Percentiles rank a stretch among this genome's conserved stretches.
phyloP scores from a whole-genome alignment of 116 monocot genomes.

The Trichopus zeylanicus region DNA sequence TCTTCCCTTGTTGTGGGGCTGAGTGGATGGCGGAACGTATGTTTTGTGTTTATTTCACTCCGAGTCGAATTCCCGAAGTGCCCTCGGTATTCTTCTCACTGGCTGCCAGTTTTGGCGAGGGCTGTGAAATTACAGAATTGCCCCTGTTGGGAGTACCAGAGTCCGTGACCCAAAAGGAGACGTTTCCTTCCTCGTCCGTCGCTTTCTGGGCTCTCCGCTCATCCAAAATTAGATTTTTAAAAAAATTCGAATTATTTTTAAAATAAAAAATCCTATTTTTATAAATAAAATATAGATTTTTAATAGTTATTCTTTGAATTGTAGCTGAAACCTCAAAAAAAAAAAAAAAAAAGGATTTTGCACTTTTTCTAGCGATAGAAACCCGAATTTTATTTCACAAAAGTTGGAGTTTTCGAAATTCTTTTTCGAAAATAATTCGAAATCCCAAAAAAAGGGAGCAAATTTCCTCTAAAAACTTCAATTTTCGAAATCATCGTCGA shows the following conservation, averaged over 20 bases:
- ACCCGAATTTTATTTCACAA: no score
- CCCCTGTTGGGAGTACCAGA: neutral
- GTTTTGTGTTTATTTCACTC: slow-evolving; percentile 24
- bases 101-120: no score
- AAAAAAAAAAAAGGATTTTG: neutral
- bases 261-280: no score
- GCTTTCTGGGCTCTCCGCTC: no score
- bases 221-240: no score
- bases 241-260: no score
- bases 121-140: neutral
- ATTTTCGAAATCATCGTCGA: no score
- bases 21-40: slow-evolving; percentile 30
- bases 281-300: neutral
- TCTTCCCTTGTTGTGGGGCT: slow-evolving; percentile 7
- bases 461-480: no score
- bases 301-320: no score
- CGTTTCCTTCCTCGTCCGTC: neutral
- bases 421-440: no score
- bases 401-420: no score
- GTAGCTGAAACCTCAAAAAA: neutral
- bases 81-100: neutral
- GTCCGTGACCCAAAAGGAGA: neutral
- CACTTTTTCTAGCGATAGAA: no score
- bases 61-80: neutral
- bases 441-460: neutral